Conservation (phyloP, 2,329 filamentous ascomycete genomes). For the Cercospora sp. region DNA sequence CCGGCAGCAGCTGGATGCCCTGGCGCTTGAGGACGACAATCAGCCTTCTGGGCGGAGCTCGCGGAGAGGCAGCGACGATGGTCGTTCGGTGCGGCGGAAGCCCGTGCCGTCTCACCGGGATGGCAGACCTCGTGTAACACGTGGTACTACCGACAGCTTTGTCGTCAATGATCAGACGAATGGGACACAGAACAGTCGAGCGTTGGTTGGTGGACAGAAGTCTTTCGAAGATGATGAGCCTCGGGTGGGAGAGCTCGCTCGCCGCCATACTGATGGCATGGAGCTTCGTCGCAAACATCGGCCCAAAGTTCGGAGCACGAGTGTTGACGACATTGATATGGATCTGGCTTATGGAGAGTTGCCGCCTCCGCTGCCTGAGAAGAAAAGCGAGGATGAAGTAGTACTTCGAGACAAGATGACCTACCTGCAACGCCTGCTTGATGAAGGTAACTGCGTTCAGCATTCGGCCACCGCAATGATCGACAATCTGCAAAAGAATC, state of each 20-base stretch:
- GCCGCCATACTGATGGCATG: conserved; percentile 47
- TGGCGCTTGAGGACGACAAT: conserved; percentile 50
- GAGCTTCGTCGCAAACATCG: conserved; percentile 19
- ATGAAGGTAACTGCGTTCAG: conserved; percentile 86
- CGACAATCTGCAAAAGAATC: conserved; percentile 74
- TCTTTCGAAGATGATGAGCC: conserved; percentile 28
- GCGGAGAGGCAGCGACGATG: conserved; percentile 32
- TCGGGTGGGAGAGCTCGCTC: conserved; percentile 44
- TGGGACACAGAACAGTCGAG: background rate
- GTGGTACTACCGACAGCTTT: conserved; percentile 50
- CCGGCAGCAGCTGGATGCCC: conserved; percentile 58
- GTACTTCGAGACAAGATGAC: conserved; percentile 58
- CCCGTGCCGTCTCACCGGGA: conserved; percentile 27
- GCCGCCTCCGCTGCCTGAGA: conserved; percentile 64
- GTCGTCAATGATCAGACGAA: conserved; percentile 43
- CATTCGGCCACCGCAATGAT: conserved; percentile 83
- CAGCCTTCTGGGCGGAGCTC: conserved; percentile 32
- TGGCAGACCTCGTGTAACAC: conserved; percentile 44
- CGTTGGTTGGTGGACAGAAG: background rate
- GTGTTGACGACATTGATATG: conserved; percentile 71
- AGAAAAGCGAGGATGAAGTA: conserved; percentile 40
- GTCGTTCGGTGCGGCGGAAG: conserved; percentile 29
- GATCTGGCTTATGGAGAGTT: conserved; percentile 86
- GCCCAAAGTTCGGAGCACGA: conserved; percentile 40
- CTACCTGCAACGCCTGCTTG: conserved; percentile 73